Base-by-base conservation (phyloP, 371 early-diverging fungal species). In the Mortierella sp. region DNA sequence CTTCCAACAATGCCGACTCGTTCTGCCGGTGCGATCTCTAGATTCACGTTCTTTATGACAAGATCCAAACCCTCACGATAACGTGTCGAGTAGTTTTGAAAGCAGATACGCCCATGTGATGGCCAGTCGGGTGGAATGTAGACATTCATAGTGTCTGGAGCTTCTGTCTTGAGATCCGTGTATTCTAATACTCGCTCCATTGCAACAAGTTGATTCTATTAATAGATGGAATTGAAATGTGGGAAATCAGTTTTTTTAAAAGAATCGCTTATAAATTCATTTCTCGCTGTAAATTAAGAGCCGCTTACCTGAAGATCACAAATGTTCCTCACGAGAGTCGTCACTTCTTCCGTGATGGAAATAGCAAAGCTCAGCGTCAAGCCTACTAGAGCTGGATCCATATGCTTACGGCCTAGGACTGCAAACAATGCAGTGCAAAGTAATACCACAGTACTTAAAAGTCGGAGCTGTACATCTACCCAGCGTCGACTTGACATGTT, bases 181-280 rank as follows among this genome's bases (percentile, higher is more conserved):
- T 96, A 96, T 82, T 98, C 97, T 60, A 92, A 85, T 62, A 96
- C 88, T 55, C 97, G 93, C 81, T 95, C 97, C 45, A 96, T 92
- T 13, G 96, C 86, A 3, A 94, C 91, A 68, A 97, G 90, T 51
- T 93, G 92, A 64, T 90, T 94, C 83, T 76, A 42, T n/a, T 7
- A 15, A 8, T 28, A 6, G n/a, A 45, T 10, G 10, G 37, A 47
- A 4, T 47, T 9, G n/a, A 53, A 53, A 28, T 53, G 6, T 49
- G 53, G 19, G 28, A 53, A 15, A 23, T 19, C 6, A 9, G 28
- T 12, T 2, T 53, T 23, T 12, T 15, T 10, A 28, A 53, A 6
- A 53, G n/a, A n/a, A n/a, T n/a, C n/a, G n/a, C n/a, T n/a, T n/a
- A 26, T 53, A 22, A 53, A 28, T 15, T 26, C 53, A n/a, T n/a